Conservation (phyloP, 805 yeast genomes). For the Dipodascus geniculatus region DNA sequence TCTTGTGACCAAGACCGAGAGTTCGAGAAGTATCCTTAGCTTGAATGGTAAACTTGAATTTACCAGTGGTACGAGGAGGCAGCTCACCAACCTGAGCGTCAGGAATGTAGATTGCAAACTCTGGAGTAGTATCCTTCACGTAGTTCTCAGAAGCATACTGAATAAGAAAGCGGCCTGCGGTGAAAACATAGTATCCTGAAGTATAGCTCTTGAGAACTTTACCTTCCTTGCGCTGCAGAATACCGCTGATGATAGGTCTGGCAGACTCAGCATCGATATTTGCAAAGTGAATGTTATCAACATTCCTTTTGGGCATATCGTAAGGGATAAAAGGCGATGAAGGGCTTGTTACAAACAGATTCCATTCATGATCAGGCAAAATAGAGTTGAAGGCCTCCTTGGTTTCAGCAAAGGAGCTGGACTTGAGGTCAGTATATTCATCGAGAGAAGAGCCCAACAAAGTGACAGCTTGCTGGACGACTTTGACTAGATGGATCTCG, state of each 20-base stretch:
- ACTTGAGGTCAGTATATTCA: conserved; percentile 22
- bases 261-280: conserved; percentile 32
- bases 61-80: conserved; percentile 23
- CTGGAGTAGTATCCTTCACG: conserved; percentile 34
- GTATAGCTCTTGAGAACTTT: conserved; percentile 31
- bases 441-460: conserved; percentile 22
- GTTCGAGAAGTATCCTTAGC: conserved; percentile 32
- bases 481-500: conserved; percentile 34
- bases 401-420: conserved; percentile 23
- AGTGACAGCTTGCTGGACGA: conserved; percentile 30
- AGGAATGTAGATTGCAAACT: conserved; percentile 35
- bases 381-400: conserved; percentile 25
- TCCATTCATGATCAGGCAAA: conserved; percentile 35
- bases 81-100: conserved; percentile 32
- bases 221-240: conserved; percentile 35
- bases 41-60: conserved; percentile 30
- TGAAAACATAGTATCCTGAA: conserved; percentile 35
- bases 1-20: conserved; percentile 24
- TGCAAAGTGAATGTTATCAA: conserved; percentile 27
- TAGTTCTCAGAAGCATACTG: conserved; percentile 36
- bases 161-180: conserved; percentile 34
- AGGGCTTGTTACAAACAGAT: conserved; percentile 27
- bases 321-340: conserved; percentile 25
- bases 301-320: conserved; percentile 27
- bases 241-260: conserved; percentile 37